These are phyloP conservation scores for Cryptosporidium viatorum DNA, from an alignment of 169 alveolate genomes.

Conservation along the genomic window DNA sequence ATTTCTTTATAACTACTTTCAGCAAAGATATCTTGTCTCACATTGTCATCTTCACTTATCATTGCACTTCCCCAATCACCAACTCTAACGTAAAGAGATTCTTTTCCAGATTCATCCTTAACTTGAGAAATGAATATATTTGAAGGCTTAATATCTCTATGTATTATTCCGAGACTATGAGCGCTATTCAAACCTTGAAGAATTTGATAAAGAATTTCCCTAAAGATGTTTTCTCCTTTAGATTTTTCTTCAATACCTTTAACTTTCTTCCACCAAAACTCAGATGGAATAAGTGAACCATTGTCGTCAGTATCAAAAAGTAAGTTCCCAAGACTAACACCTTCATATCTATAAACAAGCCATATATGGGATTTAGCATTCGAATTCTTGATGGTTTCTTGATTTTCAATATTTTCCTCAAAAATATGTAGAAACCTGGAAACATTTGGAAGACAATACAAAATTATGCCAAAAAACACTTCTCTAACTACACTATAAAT, in stretches of 20 bases:
- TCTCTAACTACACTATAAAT: slow-evolving; percentile 45
- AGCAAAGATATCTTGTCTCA: not conserved
- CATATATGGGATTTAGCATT: slow-evolving; percentile 33
- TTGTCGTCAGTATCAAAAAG: slow-evolving; percentile 20
- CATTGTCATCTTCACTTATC: not conserved
- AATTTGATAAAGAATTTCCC: slow-evolving; percentile 19
- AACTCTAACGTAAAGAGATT: slow-evolving; percentile 11
- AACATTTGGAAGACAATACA: slow-evolving; percentile 63
- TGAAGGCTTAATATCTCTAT: slow-evolving; percentile 73
- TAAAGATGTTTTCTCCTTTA: not conserved
- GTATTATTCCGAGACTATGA: slow-evolving; percentile 49
- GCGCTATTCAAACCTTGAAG: slow-evolving; percentile 12
- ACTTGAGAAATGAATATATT: slow-evolving; percentile 23
- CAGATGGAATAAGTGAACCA: slow-evolving; percentile 40
- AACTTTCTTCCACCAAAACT: slow-evolving; percentile 65
- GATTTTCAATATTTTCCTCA: slow-evolving; percentile 38
- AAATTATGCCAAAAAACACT: slow-evolving; percentile 59
- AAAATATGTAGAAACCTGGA: slow-evolving; percentile 60
- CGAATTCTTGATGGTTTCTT: not conserved
- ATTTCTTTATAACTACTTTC: not conserved
- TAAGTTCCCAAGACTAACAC: slow-evolving; percentile 22
- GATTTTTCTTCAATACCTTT: not conserved
- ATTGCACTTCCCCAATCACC: slow-evolving; percentile 76
- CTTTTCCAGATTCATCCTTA: not conserved
- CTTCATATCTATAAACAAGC: slow-evolving; percentile 72